Conservation (phyloP, 805 yeast species). For the Saccharomycopsis oosterbeekiorum region DNA sequence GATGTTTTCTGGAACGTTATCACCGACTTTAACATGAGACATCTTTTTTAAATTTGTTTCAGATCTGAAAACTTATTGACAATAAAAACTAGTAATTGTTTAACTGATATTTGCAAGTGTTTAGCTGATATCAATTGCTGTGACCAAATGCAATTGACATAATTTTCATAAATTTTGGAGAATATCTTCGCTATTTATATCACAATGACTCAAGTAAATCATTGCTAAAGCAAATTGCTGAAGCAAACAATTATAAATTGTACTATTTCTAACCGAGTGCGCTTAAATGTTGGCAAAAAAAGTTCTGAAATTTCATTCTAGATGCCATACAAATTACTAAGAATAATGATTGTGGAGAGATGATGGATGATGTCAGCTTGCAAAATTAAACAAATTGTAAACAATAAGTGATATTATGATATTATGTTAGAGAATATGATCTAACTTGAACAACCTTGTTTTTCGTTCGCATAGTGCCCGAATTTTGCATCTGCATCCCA, state of each 20-base stretch:
- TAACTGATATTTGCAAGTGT: too few relatives aligned
- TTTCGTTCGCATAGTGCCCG: too few relatives aligned
- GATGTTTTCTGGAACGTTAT: constrained; percentile 2
- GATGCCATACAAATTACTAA: background rate
- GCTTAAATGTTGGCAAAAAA: background rate
- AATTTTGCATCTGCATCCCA: too few relatives aligned
- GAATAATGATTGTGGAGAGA: background rate
- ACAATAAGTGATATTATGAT: too few relatives aligned
- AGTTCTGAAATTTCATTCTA: background rate
- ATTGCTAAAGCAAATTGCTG: background rate
- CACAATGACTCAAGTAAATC: background rate
- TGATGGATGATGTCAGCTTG: too few relatives aligned
- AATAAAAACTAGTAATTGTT: too few relatives aligned
- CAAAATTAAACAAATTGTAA: too few relatives aligned
- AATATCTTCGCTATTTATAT: background rate
- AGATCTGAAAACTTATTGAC: background rate
- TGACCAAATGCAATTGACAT: too few relatives aligned
- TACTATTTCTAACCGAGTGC: background rate
- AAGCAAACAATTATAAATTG: background rate
- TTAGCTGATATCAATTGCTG: too few relatives aligned
- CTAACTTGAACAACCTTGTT: too few relatives aligned
- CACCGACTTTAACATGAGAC: constrained; percentile 4
- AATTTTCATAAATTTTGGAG: background rate
- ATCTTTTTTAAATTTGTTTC: background rate
- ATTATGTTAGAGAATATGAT: too few relatives aligned